A percentile compares a stretch with the other conserved stretches of the same genome.
Conservation (phyloP, 345 rosid species). For the Turritis glabra region DNA sequence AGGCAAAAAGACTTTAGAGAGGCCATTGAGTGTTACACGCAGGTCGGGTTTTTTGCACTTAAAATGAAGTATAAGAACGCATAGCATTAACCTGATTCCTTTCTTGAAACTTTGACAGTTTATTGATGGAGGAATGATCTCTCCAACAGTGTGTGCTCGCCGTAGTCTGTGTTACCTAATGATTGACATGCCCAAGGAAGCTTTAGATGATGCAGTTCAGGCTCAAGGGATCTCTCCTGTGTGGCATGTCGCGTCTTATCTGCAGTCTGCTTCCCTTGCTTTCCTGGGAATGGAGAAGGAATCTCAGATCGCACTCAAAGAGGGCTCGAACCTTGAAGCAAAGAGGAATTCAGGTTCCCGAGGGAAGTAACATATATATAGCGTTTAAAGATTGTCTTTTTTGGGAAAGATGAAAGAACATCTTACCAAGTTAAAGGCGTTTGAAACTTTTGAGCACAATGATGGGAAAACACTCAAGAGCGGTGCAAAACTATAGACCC, state of each 20-base stretch:
- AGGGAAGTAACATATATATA: conserved; percentile 25
- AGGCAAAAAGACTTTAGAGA: conserved; percentile 76
- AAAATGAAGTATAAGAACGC: not conserved
- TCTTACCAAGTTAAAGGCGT: conserved; percentile 25
- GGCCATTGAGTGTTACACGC: conserved; percentile 71
- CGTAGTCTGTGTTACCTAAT: conserved; percentile 81
- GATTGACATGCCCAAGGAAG: conserved; percentile 77
- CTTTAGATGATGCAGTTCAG: conserved; percentile 73
- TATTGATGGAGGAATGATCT: conserved; percentile 77
- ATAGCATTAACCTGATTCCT: conserved; percentile 8
- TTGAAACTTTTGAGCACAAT: conserved; percentile 21
- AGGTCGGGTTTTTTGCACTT: conserved; percentile 45
- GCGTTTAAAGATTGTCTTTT: not conserved
- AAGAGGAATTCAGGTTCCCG: conserved; percentile 36
- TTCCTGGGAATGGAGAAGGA: conserved; percentile 74
- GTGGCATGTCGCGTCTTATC: conserved; percentile 85
- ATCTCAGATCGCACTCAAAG: conserved; percentile 76
- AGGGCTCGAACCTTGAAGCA: conserved; percentile 70
- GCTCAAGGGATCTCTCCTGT: conserved; percentile 81
- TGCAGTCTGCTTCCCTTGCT: conserved; percentile 74
- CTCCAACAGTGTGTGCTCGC: conserved; percentile 83
- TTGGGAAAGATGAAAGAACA: conserved; percentile 38
- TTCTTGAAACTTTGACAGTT: conserved; percentile 51
- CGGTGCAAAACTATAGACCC: conserved; percentile 16
- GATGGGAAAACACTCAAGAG: conserved; percentile 20